A percentile compares a stretch with the other conserved stretches of the same genome.
These are phyloP conservation scores for Lachnellula subtilissima DNA, from an alignment of 2,329 filamentous ascomycete genomes.

Conservation along the genomic window DNA sequence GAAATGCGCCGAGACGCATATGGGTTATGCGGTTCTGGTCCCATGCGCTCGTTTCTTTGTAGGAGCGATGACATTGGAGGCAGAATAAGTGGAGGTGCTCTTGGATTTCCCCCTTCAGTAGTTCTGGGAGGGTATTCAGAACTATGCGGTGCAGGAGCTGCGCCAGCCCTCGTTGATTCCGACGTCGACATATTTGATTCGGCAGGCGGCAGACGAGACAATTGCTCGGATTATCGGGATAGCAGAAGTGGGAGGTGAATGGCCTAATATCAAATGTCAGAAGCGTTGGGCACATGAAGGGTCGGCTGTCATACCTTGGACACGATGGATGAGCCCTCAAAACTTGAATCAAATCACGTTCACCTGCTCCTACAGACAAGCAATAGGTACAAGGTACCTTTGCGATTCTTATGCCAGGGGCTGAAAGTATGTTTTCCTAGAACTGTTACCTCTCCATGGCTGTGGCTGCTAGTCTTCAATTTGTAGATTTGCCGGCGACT, in stretches of 20 bases:
- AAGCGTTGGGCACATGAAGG: neutral
- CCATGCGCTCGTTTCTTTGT: constrained; percentile 10
- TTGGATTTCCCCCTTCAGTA: neutral
- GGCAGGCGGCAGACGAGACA: neutral
- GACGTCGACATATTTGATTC: neutral
- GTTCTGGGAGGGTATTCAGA: constrained; percentile 3
- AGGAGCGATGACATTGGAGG: constrained; percentile 23
- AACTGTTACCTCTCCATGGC: neutral
- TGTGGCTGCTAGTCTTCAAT: neutral
- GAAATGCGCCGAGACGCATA: constrained; percentile 10
- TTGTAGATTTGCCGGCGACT: neutral
- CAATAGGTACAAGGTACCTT: neutral
- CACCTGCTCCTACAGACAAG: neutral
- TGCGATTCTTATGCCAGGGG: neutral
- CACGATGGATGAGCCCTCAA: neutral
- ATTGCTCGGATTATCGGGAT: neutral
- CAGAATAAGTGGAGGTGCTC: constrained; percentile 8
- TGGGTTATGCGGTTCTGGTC: constrained; percentile 3
- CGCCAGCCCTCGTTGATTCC: neutral
- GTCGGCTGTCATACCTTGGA: neutral
- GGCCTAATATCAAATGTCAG: neutral
- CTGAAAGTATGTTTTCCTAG: neutral
- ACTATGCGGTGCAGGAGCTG: neutral
- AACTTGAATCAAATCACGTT: neutral
- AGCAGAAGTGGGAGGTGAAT: neutral